These are phyloP conservation scores for Cornus controversa DNA, from an alignment of 148 eudicot genomes.

Conservation along the genomic window DNA sequence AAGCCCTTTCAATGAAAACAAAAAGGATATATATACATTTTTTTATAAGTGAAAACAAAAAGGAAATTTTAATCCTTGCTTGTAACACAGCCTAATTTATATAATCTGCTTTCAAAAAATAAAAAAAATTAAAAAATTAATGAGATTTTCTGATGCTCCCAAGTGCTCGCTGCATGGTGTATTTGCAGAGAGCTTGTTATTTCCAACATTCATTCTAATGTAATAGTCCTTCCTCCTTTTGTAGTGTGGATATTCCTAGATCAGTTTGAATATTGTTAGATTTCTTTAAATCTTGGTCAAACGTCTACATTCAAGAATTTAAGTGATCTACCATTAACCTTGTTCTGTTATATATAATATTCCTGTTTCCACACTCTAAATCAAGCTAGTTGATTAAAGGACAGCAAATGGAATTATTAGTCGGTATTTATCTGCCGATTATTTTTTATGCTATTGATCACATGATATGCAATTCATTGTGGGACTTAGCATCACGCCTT, in stretches of 20 bases:
- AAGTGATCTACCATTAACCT: slow-evolving; percentile 1
- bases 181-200: background rate
- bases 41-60: no score
- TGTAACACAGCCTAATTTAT: no score
- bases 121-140: background rate
- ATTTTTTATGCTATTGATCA: background rate
- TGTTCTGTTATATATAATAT: background rate
- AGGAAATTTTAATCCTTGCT: no score
- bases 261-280: background rate
- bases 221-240: background rate
- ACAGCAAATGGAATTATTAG: background rate
- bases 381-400: background rate
- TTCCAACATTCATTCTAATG: background rate
- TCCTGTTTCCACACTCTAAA: background rate
- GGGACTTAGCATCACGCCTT: background rate
- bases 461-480: background rate
- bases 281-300: background rate
- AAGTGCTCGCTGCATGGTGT: background rate
- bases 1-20: no score
- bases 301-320: background rate
- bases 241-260: background rate
- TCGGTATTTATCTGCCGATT: background rate
- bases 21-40: no score
- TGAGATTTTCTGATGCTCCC: background rate
- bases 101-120: background rate